A percentile compares a stretch with the other conserved stretches of the same genome.
Evolutionary conservation across 176 grass and related monocot species (phyloP).

Genomic region (Bolboschoenus planiculmis): DNA sequence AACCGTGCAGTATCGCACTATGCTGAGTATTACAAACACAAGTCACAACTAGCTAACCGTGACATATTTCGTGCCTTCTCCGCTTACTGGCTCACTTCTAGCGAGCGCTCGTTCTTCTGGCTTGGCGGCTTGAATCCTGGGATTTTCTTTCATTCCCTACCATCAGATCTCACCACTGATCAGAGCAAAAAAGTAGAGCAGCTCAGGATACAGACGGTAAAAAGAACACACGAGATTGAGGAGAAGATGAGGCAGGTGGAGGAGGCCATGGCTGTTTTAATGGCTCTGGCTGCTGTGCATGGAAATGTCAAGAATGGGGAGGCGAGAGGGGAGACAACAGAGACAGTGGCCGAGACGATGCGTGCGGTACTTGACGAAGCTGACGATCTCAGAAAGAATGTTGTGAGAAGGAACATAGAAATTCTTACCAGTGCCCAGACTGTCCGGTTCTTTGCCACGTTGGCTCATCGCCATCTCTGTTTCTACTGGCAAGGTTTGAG

Average conservation of each 20-base stretch:
- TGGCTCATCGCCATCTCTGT: background rate
- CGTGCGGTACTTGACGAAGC: slow-evolving; percentile 2
- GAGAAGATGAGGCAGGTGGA: background rate
- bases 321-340: background rate
- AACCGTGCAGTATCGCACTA: slow-evolving; percentile 12
- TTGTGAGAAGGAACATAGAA: background rate
- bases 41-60: slow-evolving; percentile 12
- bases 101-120: background rate
- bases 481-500: background rate
- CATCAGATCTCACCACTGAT: background rate
- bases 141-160: slow-evolving; percentile 2
- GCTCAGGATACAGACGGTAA: background rate
- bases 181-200: background rate
- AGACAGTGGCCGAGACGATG: slow-evolving; percentile 6
- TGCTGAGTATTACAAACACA: background rate
- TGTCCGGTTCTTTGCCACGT: slow-evolving; percentile 16
- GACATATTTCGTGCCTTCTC: slow-evolving; percentile 29
- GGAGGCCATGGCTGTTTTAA: background rate
- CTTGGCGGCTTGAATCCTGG: background rate
- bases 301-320: background rate
- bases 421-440: slow-evolving; percentile 22
- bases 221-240: background rate
- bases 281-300: background rate
- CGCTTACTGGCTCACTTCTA: slow-evolving; percentile 18
- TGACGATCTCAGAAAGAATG: slow-evolving; percentile 3